A percentile compares a stretch with the other conserved stretches of the same genome.
These are phyloP conservation scores for Fusarium hainanense DNA, from an alignment of 2,329 filamentous ascomycete genomes.

Conservation along the genomic window DNA sequence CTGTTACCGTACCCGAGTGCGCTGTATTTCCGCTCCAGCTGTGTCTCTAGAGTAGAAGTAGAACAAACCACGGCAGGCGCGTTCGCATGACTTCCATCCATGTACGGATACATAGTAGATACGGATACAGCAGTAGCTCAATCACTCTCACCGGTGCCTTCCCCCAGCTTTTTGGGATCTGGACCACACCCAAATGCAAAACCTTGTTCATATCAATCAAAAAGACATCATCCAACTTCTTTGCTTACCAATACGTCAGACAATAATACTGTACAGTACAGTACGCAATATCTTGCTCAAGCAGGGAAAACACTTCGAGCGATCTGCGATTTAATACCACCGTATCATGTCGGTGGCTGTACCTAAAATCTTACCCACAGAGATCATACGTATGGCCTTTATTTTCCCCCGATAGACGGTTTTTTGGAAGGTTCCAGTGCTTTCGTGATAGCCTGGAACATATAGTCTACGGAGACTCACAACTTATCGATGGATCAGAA, in stretches of 20 bases:
- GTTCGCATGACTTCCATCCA: conserved; percentile 17
- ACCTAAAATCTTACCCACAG: conserved; percentile 37
- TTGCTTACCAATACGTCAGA: conserved; percentile 41
- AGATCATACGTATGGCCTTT: conserved; percentile 1
- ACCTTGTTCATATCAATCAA: not conserved
- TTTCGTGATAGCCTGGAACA: conserved; percentile 19
- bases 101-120: not conserved
- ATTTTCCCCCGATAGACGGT: conserved; percentile 6
- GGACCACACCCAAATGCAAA: conserved; percentile 16
- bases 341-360: conserved; percentile 25
- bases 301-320: conserved; percentile 13
- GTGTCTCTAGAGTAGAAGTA: not conserved
- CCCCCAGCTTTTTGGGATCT: conserved; percentile 9
- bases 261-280: not conserved
- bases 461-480: not conserved
- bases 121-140: not conserved
- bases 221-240: conserved; percentile 1
- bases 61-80: not conserved
- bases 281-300: conserved; percentile 5
- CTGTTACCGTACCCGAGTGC: conserved; percentile 9
- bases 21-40: conserved; percentile 12
- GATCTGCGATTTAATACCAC: conserved; percentile 32
- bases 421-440: conserved; percentile 40
- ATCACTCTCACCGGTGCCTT: conserved; percentile 5
- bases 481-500: conserved; percentile 2